Percentiles rank a stretch among this genome's conserved stretches.
Evolutionary conservation across 768 basidiomycete species (phyloP).

Genomic region (Chiua virens): DNA sequence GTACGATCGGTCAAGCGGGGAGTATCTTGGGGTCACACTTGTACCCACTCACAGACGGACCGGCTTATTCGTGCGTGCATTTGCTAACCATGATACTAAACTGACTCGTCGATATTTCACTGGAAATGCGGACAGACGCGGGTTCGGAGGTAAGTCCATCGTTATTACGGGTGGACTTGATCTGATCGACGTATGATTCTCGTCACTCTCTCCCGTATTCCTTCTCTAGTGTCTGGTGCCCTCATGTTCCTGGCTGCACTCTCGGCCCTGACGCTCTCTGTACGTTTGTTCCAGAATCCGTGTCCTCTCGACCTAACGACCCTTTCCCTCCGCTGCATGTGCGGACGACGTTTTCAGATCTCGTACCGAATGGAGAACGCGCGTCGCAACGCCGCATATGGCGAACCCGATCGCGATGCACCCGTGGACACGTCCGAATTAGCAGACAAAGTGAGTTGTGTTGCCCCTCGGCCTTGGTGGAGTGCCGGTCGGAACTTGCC

Average conservation of each 20-base stretch:
- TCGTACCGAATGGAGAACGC: slow-evolving; percentile 66
- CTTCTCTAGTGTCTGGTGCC: too few species aligned
- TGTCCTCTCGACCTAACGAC: too few species aligned
- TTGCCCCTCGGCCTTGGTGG: too few species aligned
- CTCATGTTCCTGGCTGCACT: too few species aligned
- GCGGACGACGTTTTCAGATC: slow-evolving; percentile 38
- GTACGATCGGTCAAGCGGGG: slow-evolving; percentile 42
- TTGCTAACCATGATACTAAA: too few species aligned
- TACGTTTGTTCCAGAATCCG: too few species aligned
- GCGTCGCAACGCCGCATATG: slow-evolving; percentile 51
- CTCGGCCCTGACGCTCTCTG: too few species aligned
- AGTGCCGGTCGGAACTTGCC: too few species aligned
- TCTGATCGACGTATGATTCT: not conserved
- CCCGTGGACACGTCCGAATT: slow-evolving; percentile 62
- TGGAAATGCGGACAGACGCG: not conserved
- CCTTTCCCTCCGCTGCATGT: too few species aligned
- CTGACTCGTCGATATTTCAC: too few species aligned
- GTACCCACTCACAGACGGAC: slow-evolving; percentile 42
- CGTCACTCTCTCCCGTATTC: too few species aligned
- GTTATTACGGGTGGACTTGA: not conserved
- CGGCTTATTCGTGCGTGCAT: slow-evolving; percentile 34
- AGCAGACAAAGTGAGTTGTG: slow-evolving; percentile 56
- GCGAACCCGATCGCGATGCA: slow-evolving; percentile 45
- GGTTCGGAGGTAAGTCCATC: slow-evolving; percentile 1
- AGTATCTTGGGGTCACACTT: slow-evolving; percentile 42